phyloP scores from a whole-genome alignment of 257 asterid species.

The Thymus quinquecostatus region DNA sequence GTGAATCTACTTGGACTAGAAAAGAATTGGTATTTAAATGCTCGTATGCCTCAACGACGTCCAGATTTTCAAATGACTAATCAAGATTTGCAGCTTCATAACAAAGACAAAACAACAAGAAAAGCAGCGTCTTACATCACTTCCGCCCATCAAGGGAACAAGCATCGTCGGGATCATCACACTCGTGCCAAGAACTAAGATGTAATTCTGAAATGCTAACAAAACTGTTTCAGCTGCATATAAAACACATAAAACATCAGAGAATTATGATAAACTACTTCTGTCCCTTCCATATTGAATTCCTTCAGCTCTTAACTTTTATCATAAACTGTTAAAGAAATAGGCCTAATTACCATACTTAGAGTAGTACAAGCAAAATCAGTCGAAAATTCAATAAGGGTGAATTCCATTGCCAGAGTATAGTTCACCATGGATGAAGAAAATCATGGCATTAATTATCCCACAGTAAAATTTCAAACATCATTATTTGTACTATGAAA shows the following conservation, averaged over 20 bases:
- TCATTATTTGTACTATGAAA: background rate
- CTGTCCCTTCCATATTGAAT: background rate
- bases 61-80: background rate
- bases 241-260: constrained; percentile 33
- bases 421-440: constrained; percentile 17
- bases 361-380: background rate
- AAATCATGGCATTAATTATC: background rate
- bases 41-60: background rate
- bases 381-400: background rate
- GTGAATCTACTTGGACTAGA: background rate
- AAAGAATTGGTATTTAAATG: background rate
- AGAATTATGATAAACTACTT: constrained; percentile 8
- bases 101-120: constrained; percentile 3
- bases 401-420: background rate
- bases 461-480: constrained; percentile 1
- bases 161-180: constrained; percentile 96
- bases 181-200: constrained; percentile 87
- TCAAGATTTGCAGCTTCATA: background rate
- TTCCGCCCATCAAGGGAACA: constrained; percentile 95
- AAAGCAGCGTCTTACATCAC: constrained; percentile 74
- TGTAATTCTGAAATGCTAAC: constrained; percentile 95
- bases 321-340: background rate
- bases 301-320: background rate
- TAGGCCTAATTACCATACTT: background rate
- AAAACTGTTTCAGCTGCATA: constrained; percentile 95